Evolutionary conservation across 2,329 filamentous ascomycete genomes (phyloP).

Genomic region (Paramyrothecium roridum): DNA sequence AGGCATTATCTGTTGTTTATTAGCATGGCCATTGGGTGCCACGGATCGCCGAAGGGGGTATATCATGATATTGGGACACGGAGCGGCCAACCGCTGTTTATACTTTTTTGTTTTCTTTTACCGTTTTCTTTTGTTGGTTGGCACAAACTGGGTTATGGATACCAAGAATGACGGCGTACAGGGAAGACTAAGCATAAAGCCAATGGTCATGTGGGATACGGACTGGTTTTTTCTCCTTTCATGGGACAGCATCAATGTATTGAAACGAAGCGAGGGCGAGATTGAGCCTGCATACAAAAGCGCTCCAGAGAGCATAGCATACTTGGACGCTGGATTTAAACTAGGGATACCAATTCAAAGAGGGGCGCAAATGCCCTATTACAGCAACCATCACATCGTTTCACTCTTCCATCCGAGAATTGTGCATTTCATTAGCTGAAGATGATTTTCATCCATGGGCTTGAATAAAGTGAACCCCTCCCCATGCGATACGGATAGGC

Average conservation of each 20-base stretch:
- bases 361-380: not conserved
- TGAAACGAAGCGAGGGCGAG: not conserved
- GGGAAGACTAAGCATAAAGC: not conserved
- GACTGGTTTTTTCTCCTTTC: not conserved
- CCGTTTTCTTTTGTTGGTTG: not conserved
- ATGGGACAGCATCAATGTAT: not conserved
- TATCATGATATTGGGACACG: conserved; percentile 27
- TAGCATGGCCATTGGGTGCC: conserved; percentile 30
- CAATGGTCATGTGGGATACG: not conserved
- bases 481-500: too few relatives aligned
- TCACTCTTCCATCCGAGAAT: not conserved
- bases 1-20: conserved; percentile 27
- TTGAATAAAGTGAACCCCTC: too few relatives aligned
- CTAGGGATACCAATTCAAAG: not conserved
- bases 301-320: not conserved
- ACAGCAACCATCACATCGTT: not conserved
- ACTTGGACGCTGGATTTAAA: not conserved
- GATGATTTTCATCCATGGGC: not conserved
- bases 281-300: not conserved
- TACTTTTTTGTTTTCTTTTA: too few relatives aligned
- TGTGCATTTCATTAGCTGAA: not conserved
- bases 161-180: not conserved
- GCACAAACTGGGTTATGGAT: not conserved
- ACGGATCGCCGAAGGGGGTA: conserved; percentile 18
- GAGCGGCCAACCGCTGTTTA: not conserved